Percentiles rank a stretch among this genome's conserved stretches.
Evolutionary conservation across 768 basidiomycete species (phyloP).

Genomic region (Collybia mongolica): DNA sequence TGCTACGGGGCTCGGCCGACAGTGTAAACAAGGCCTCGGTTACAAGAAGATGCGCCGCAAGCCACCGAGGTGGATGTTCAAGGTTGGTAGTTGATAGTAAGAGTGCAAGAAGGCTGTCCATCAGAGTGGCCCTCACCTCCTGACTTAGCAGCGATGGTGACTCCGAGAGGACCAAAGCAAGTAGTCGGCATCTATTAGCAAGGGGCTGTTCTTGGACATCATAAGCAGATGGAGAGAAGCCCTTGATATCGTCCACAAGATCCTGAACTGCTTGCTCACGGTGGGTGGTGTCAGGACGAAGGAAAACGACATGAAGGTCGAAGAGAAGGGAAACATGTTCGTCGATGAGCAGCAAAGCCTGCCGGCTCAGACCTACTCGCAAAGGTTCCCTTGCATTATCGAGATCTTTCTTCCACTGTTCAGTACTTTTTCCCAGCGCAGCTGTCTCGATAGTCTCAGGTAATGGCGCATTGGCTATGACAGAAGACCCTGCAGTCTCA

Average conservation of each 20-base stretch:
- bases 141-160: slow-evolving; percentile 57
- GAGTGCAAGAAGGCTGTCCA: slow-evolving; percentile 68
- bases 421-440: slow-evolving; percentile 44
- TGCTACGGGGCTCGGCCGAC: slow-evolving; percentile 67
- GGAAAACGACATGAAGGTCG: slow-evolving; percentile 82
- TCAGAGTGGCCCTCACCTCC: slow-evolving; percentile 53
- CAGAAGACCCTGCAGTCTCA: slow-evolving; percentile 6
- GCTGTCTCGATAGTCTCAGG: slow-evolving; percentile 9
- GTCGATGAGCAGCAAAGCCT: slow-evolving; percentile 79
- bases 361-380: slow-evolving; percentile 60
- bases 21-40: slow-evolving; percentile 80
- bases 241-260: slow-evolving; percentile 76
- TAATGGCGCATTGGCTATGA: slow-evolving; percentile 13
- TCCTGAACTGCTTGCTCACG: slow-evolving; percentile 66
- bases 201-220: slow-evolving; percentile 75
- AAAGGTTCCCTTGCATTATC: slow-evolving; percentile 65
- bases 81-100: slow-evolving; percentile 57
- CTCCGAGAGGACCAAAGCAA: slow-evolving; percentile 83
- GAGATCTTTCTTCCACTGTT: slow-evolving; percentile 67
- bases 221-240: slow-evolving; percentile 62
- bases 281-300: slow-evolving; percentile 56
- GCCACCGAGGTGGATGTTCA: slow-evolving; percentile 81
- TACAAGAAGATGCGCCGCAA: slow-evolving; percentile 81
- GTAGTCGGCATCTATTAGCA: slow-evolving; percentile 78
- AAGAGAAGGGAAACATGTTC: slow-evolving; percentile 87